These are phyloP conservation scores for Xylaria sp. DNA, from an alignment of 2,329 filamentous ascomycete species.

Conservation along the genomic window DNA sequence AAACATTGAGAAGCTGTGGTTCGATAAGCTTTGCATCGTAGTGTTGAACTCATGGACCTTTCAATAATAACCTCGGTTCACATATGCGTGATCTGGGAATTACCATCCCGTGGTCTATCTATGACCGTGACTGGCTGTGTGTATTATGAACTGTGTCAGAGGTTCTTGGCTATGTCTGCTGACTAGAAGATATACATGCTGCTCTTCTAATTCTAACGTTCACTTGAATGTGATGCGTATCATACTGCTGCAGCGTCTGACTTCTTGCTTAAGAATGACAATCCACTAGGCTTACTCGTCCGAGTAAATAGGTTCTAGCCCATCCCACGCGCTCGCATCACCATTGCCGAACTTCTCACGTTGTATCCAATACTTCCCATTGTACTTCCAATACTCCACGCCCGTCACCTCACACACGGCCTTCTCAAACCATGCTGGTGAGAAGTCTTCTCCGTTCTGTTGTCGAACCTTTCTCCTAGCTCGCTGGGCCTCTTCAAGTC, in stretches of 20 bases:
- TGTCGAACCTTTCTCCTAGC: conserved; percentile 79
- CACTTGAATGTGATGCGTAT: conserved; percentile 14
- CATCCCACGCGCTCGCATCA: conserved; percentile 70
- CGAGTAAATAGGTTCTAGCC: conserved; percentile 79
- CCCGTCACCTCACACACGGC: conserved; percentile 80
- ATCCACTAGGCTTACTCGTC: conserved; percentile 30
- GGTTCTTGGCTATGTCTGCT: conserved; percentile 23
- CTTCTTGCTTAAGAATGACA: not conserved
- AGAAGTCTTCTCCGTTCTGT: conserved; percentile 81
- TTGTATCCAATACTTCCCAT: conserved; percentile 86
- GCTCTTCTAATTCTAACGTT: not conserved
- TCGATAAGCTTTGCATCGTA: not conserved
- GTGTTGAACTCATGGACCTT: not conserved
- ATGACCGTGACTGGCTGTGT: not conserved
- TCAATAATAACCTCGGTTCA: conserved; percentile 3
- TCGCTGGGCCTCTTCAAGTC: conserved; percentile 91
- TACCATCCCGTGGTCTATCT: not conserved
- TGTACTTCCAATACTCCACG: conserved; percentile 91
- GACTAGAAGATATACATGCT: conserved; percentile 28
- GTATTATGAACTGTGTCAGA: conserved; percentile 24
- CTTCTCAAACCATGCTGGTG: conserved; percentile 86
- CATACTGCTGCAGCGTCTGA: not conserved
- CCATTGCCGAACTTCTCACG: conserved; percentile 74
- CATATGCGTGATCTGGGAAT: not conserved
- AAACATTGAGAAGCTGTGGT: not conserved